Percentiles rank a stretch among this genome's conserved stretches.
Evolutionary conservation across 805 yeast species (phyloP).

Genomic region (Lipomyces orientalis): DNA sequence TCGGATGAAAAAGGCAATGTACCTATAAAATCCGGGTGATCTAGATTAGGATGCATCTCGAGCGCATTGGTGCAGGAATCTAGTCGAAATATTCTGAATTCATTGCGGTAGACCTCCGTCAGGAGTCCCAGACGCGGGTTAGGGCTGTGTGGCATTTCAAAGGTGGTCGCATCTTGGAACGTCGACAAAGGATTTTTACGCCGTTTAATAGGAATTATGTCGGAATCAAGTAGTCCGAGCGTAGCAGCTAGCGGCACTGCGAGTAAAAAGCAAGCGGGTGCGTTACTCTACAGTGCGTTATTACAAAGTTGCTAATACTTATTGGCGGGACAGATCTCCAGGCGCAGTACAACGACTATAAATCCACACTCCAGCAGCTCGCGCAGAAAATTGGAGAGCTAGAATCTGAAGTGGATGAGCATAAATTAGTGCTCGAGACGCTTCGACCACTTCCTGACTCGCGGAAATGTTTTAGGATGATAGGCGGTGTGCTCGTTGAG

Average conservation of each 20-base stretch:
- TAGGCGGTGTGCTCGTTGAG: slow-evolving; percentile 90
- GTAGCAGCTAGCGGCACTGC: slow-evolving; percentile 21
- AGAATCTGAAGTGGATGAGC: slow-evolving; percentile 52
- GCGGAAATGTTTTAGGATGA: slow-evolving; percentile 88
- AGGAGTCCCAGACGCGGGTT: no score
- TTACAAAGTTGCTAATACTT: background rate
- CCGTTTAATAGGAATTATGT: background rate
- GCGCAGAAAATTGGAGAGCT: slow-evolving; percentile 49
- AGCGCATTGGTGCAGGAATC: background rate
- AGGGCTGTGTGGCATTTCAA: background rate
- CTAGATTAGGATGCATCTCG: slow-evolving; percentile 39
- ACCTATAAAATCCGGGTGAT: slow-evolving; percentile 38
- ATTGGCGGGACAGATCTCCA: slow-evolving; percentile 45
- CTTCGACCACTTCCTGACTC: slow-evolving; percentile 56
- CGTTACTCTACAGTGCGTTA: background rate
- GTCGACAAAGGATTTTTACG: background rate
- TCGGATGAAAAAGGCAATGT: slow-evolving; percentile 2
- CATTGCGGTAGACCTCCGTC: no score
- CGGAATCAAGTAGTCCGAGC: background rate
- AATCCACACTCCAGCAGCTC: slow-evolving; percentile 46
- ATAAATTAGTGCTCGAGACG: slow-evolving; percentile 64
- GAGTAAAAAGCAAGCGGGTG: slow-evolving; percentile 30
- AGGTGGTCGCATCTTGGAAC: no score
- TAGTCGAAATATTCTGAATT: background rate
- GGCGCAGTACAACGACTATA: slow-evolving; percentile 50